phyloP scores from a whole-genome alignment of 305 asterid species.

The Petunia hybrid region DNA sequence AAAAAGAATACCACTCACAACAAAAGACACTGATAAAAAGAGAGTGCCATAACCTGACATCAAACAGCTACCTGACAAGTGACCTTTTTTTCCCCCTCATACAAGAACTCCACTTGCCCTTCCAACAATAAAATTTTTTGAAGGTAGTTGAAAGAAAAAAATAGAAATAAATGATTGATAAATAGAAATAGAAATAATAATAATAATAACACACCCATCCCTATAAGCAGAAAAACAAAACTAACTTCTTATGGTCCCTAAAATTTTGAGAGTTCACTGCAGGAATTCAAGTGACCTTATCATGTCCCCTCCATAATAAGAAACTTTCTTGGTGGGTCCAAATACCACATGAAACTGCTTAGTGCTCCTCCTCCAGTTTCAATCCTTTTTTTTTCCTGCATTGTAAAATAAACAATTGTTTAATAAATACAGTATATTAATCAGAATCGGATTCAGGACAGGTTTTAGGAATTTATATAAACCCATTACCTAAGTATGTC shows the following conservation, averaged over 20 bases:
- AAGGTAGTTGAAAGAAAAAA: constrained; percentile 37
- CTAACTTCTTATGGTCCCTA: constrained; percentile 17
- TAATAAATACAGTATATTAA: no score
- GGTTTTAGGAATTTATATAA: no score
- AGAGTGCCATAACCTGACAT: constrained; percentile 34
- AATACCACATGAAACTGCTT: constrained; percentile 30
- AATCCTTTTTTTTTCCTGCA: constrained; percentile 20
- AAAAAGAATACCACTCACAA: constrained; percentile 5
- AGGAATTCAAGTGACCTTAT: constrained; percentile 35
- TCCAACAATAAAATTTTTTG: constrained; percentile 39
- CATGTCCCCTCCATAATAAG: constrained; percentile 33
- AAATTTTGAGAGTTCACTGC: constrained; percentile 13
- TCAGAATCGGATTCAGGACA: no score
- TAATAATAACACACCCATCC: constrained; percentile 40
- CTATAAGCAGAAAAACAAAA: constrained; percentile 26
- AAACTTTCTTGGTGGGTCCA: constrained; percentile 33
- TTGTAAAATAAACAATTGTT: background rate
- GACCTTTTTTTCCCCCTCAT: constrained; percentile 28
- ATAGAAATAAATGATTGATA: constrained; percentile 47
- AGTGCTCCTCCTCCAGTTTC: constrained; percentile 18
- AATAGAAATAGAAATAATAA: background rate
- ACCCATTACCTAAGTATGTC: no score
- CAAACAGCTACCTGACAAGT: constrained; percentile 48
- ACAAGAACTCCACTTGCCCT: constrained; percentile 48
- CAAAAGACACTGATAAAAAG: constrained; percentile 14